These are phyloP conservation scores for Agrostemma githago DNA, from an alignment of 148 eudicot genomes.

Conservation along the genomic window DNA sequence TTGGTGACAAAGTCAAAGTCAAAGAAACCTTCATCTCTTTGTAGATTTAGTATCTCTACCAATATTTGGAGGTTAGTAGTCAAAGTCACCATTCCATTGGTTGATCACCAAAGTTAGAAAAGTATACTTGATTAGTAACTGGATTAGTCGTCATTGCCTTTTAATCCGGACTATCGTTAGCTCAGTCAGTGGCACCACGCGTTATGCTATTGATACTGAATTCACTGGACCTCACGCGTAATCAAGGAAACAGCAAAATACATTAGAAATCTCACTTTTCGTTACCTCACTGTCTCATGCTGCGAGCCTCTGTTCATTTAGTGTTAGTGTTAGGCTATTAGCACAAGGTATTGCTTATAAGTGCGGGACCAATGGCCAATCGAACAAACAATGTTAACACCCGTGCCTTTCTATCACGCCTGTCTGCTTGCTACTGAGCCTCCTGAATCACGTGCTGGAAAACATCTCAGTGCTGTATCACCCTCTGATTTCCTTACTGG, in stretches of 20 bases:
- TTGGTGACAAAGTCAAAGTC: too few species aligned
- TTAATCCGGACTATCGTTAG: conserved; percentile 57
- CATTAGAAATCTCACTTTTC: neutral
- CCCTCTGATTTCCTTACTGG: neutral
- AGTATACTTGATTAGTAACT: neutral
- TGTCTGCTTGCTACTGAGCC: neutral
- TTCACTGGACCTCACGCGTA: conserved; percentile 42
- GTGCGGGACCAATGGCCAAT: neutral
- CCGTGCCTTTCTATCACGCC: neutral
- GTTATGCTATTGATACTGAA: conserved; percentile 97
- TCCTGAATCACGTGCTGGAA: neutral
- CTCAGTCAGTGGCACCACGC: conserved; percentile 97
- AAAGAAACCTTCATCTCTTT: too few species aligned
- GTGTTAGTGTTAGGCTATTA: neutral
- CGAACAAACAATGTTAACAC: neutral
- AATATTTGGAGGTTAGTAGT: neutral
- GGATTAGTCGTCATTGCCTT: neutral
- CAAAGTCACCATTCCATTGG: too few species aligned
- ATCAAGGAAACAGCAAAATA: neutral
- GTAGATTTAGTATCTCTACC: neutral
- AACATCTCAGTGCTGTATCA: neutral
- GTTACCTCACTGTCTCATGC: neutral
- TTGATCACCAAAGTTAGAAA: neutral
- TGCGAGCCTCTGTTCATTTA: neutral
- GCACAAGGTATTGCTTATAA: neutral